Evolutionary conservation across 2,329 filamentous ascomycete genomes (phyloP).

Genomic region (Emmonsia crescens): DNA sequence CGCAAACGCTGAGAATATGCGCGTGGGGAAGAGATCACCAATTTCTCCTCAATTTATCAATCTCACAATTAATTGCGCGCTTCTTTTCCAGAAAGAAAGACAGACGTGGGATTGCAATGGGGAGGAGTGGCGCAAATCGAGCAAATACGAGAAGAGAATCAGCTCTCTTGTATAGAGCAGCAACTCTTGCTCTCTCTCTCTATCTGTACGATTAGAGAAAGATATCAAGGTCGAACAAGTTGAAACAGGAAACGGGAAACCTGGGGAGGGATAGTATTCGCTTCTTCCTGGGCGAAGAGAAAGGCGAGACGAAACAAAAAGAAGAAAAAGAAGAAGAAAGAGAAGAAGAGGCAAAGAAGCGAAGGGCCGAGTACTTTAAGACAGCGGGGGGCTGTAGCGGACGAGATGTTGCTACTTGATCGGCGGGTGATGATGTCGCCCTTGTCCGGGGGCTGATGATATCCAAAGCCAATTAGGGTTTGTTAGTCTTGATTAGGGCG

Average conservation of each 20-base stretch:
- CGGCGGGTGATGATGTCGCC: too few species aligned
- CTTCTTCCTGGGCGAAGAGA: not conserved
- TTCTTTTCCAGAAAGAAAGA: not conserved
- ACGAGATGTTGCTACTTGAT: too few species aligned
- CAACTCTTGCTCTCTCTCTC: not conserved
- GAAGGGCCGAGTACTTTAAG: not conserved
- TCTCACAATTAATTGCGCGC: not conserved
- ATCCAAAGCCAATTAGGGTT: not conserved
- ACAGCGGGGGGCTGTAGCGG: not conserved
- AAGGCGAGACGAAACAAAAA: not conserved
- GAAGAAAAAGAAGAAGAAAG: slow-evolving; percentile 2
- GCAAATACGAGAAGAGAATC: too few species aligned
- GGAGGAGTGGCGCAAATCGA: not conserved
- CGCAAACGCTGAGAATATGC: not conserved
- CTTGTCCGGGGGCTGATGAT: too few species aligned
- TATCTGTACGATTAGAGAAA: not conserved
- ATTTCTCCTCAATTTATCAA: not conserved
- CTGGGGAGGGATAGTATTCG: not conserved
- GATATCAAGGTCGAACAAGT: not conserved
- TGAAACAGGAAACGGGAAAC: not conserved
- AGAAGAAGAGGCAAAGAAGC: not conserved
- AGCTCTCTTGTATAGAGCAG: not conserved
- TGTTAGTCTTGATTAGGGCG: not conserved
- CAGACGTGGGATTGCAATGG: not conserved
- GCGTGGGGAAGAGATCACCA: not conserved